These are phyloP conservation scores for Truncatella angustata DNA, from an alignment of 2,329 filamentous ascomycete genomes.

Conservation along the genomic window DNA sequence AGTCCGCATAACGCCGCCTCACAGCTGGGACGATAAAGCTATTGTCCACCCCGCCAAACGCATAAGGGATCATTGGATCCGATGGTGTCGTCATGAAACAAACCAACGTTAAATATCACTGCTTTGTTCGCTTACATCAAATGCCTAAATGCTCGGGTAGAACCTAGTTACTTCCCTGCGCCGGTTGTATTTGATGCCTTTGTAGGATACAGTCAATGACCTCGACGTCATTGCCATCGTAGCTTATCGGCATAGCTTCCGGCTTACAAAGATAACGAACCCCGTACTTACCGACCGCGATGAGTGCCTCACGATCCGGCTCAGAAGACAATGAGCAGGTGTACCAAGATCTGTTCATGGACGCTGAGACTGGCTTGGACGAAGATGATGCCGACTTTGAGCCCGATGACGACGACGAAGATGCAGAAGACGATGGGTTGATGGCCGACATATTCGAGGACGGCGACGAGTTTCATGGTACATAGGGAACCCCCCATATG, in stretches of 20 bases:
- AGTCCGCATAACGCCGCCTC: constrained; percentile 6
- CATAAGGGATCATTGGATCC: not conserved
- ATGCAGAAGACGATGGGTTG: constrained; percentile 21
- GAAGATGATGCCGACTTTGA: constrained; percentile 20
- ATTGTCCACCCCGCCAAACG: not conserved
- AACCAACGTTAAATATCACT: not conserved
- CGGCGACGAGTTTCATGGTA: constrained; percentile 31
- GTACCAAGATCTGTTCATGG: constrained; percentile 20
- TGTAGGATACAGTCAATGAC: not conserved
- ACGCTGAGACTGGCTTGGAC: constrained; percentile 21
- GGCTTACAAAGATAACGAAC: constrained; percentile 6
- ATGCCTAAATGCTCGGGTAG: too few species aligned
- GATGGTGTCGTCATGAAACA: constrained; percentile 6
- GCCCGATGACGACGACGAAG: constrained; percentile 24
- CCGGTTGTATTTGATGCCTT: not conserved
- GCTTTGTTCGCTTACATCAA: too few species aligned
- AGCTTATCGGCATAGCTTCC: not conserved
- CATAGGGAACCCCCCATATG: not conserved
- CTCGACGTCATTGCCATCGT: not conserved
- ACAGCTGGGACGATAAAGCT: not conserved
- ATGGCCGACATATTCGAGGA: constrained; percentile 8
- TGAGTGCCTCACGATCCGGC: not conserved
- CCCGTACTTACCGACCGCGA: not conserved
- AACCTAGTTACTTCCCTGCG: not conserved
- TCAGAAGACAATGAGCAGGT: not conserved